Evolutionary conservation across 495 filamentous ascomycete genomes (phyloP), one percentile per base, ranked within the genome.

Genomic region (Podospora anserina): DNA sequence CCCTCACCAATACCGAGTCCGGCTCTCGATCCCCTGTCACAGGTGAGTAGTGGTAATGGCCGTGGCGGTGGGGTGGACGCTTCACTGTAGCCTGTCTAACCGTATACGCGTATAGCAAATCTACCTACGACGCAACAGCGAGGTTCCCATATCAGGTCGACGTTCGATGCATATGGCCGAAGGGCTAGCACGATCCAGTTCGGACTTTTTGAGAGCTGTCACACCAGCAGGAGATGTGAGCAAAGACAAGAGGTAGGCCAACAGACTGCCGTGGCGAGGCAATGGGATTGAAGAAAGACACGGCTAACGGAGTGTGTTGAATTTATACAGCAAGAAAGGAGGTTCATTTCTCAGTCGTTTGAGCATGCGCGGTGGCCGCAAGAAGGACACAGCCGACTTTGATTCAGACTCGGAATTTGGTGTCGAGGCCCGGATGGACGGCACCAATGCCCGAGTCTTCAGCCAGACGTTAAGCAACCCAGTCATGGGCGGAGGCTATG

Each of bases 271-370:
- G 32, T 1, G 0, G 59, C 0, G 13, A 9, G 15, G 18, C 49
- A 5, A 9, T 20, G 18, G 32, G 15, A 56, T 20, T 32, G 15
- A 18, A 18, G 13, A 30, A 61, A 5, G 13, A 11, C 5, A 58
- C 27, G 62, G 62, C 74, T 66, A 68, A 69, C 63, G 27, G 26
- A 57, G 6, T 64, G 19, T 20, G 19, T 23, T 39, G 18, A 20
- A 26, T 34, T 28, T 49, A 55, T 34, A 32, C 66, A 68, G 68
- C 69, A 96, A 89, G 80, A 97, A 94, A 80, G 91, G 91, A 5
- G 88, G 90, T 32, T 97, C 92, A 16, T 97, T 99, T 75, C 86
- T 99, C 58, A 96, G 93, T 79, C 89, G 93, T 55, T 77, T 87
- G 30, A 82, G 79, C 70, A 91, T 98, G 70, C 93, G 90, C 23